phyloP scores from a whole-genome alignment of 768 basidiomycete species.

The Guyanaporus albipodus region DNA sequence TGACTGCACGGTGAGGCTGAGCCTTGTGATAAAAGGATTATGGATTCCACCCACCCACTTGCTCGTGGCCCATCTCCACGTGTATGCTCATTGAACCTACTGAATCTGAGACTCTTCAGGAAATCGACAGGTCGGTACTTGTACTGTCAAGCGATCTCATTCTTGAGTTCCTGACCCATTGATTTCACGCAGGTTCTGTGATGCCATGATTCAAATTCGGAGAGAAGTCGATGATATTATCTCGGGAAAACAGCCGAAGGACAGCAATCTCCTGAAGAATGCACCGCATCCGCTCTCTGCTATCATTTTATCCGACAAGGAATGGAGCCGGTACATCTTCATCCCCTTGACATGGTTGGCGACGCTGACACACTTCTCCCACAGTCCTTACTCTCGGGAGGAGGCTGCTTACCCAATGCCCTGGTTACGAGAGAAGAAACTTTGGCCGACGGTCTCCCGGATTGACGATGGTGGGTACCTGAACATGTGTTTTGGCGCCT shows the following conservation, averaged over 20 bases:
- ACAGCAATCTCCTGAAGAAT: conserved; percentile 90
- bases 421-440: conserved; percentile 83
- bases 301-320: conserved; percentile 62
- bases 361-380: conserved; percentile 3
- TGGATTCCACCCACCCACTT: conserved; percentile 95
- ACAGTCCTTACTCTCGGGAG: conserved; percentile 86
- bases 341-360: background rate
- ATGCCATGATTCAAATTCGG: conserved; percentile 97
- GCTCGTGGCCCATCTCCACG: conserved; percentile 96
- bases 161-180: background rate
- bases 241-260: conserved; percentile 81
- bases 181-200: conserved; percentile 69
- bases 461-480: conserved; percentile 83
- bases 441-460: conserved; percentile 92
- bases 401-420: conserved; percentile 88
- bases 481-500: background rate
- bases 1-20: background rate
- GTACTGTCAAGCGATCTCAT: background rate
- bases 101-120: conserved; percentile 90
- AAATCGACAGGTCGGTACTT: conserved; percentile 70
- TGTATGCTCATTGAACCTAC: conserved; percentile 99
- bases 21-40: conserved; percentile 54
- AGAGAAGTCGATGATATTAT: conserved; percentile 87
- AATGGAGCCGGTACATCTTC: conserved; percentile 77
- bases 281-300: conserved; percentile 87